Conservation (phyloP, 2,329 filamentous ascomycete genomes). For the Lasiodiplodia sp. region DNA sequence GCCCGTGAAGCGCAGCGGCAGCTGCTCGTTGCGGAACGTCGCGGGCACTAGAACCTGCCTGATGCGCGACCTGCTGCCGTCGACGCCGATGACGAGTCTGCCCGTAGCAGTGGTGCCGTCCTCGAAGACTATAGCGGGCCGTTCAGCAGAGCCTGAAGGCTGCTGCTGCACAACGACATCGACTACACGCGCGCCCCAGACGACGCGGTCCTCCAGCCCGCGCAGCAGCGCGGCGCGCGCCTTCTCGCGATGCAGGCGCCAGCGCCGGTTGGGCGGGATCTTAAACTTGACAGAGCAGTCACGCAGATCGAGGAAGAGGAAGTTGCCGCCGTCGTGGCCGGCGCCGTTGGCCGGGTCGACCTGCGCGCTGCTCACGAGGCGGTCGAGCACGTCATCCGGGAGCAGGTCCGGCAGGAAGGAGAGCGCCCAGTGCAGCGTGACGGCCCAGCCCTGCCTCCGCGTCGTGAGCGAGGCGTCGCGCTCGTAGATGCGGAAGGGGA, state of each 20-base stretch:
- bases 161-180: slow-evolving; percentile 13
- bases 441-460: slow-evolving; percentile 35
- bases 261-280: slow-evolving; percentile 48
- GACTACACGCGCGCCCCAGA: slow-evolving; percentile 30
- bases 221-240: slow-evolving; percentile 26
- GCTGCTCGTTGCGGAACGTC: slow-evolving; percentile 36
- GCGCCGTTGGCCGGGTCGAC: slow-evolving; percentile 32
- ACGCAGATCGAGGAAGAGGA: slow-evolving; percentile 52
- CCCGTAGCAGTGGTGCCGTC: slow-evolving; percentile 30
- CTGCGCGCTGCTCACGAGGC: slow-evolving; percentile 28
- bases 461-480: slow-evolving; percentile 33
- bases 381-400: slow-evolving; percentile 10
- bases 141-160: too few species aligned
- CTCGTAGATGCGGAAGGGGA: slow-evolving; percentile 37
- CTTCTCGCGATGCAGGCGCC: slow-evolving; percentile 39
- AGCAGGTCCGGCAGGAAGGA: slow-evolving; percentile 29
- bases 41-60: slow-evolving; percentile 46
- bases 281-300: slow-evolving; percentile 49
- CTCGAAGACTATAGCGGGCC: slow-evolving; percentile 19
- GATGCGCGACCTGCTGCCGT: slow-evolving; percentile 50
- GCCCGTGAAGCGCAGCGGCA: slow-evolving; percentile 51
- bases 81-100: slow-evolving; percentile 47
- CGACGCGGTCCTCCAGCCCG: slow-evolving; percentile 23
- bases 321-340: slow-evolving; percentile 47
- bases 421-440: slow-evolving; percentile 34